Conservation (phyloP, 2,329 filamentous ascomycete genomes). For the Phyllosticta paracitricarpa region DNA sequence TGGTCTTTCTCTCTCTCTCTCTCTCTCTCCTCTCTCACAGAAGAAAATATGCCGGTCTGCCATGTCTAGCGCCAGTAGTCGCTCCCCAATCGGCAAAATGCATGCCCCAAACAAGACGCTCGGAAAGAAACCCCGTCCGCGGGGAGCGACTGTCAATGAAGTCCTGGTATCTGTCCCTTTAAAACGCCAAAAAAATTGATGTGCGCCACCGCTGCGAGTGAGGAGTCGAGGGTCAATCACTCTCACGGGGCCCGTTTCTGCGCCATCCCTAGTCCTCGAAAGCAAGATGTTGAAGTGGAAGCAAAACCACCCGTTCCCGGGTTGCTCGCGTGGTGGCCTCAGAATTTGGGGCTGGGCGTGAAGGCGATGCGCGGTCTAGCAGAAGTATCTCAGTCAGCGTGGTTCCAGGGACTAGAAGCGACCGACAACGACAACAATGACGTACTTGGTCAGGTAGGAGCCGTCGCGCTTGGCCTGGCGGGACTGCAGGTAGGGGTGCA, state of each 20-base stretch:
- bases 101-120: background rate
- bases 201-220: background rate
- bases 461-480: slow-evolving; percentile 28
- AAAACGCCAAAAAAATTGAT: background rate
- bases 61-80: background rate
- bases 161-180: background rate
- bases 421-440: background rate
- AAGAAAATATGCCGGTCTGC: background rate
- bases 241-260: background rate
- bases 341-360: slow-evolving; percentile 12
- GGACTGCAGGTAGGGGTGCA: slow-evolving; percentile 29
- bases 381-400: background rate
- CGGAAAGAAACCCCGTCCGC: background rate
- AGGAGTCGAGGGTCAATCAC: background rate
- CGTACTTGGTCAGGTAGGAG: slow-evolving; percentile 27
- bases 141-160: background rate
- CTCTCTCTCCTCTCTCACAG: too few relatives aligned
- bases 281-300: background rate
- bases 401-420: background rate
- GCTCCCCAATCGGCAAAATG: background rate
- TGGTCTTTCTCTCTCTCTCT: too few relatives aligned
- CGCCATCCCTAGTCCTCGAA: background rate
- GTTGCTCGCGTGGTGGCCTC: background rate
- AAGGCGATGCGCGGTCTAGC: slow-evolving; percentile 11
- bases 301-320: background rate